Conservation (phyloP, 2,329 filamentous ascomycete genomes). For the Aureobasidium subglaciale region DNA sequence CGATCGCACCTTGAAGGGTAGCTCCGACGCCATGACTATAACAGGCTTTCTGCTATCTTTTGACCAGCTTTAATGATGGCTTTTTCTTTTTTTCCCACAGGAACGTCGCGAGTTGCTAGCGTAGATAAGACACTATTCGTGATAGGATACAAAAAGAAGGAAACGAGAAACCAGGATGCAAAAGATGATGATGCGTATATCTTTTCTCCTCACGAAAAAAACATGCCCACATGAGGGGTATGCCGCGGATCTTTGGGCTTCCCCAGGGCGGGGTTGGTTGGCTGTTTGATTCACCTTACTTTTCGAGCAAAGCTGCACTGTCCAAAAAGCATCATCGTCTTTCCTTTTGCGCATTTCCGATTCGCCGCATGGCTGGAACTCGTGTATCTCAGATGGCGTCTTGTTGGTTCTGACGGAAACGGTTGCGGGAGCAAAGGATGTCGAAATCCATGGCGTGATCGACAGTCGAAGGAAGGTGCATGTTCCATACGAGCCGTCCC, state of each 20-base stretch:
- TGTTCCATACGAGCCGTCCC: not conserved
- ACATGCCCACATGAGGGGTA: not conserved
- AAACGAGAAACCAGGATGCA: not conserved
- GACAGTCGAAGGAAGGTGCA: not conserved
- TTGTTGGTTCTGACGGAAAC: too few species aligned
- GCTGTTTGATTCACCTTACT: not conserved
- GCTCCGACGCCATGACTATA: conserved; percentile 24
- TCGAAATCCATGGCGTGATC: not conserved
- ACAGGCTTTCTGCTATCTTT: not conserved
- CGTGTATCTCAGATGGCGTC: not conserved
- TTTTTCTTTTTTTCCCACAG: not conserved
- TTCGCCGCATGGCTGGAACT: not conserved
- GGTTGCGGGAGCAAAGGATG: not conserved
- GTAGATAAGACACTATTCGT: not conserved
- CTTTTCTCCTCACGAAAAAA: not conserved
- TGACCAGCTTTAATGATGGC: not conserved
- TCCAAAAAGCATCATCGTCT: not conserved
- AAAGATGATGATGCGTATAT: conserved; percentile 1
- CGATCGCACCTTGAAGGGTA: conserved; percentile 39
- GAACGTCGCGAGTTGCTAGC: too few species aligned
- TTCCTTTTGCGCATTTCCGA: not conserved
- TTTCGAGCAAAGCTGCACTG: not conserved
- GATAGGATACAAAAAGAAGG: not conserved
- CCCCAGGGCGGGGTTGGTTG: not conserved
- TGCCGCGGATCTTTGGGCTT: not conserved